Evolutionary conservation across 2,329 filamentous ascomycete genomes (phyloP), one percentile per base, ranked within the genome.

Genomic region (Calonectria crousiana): DNA sequence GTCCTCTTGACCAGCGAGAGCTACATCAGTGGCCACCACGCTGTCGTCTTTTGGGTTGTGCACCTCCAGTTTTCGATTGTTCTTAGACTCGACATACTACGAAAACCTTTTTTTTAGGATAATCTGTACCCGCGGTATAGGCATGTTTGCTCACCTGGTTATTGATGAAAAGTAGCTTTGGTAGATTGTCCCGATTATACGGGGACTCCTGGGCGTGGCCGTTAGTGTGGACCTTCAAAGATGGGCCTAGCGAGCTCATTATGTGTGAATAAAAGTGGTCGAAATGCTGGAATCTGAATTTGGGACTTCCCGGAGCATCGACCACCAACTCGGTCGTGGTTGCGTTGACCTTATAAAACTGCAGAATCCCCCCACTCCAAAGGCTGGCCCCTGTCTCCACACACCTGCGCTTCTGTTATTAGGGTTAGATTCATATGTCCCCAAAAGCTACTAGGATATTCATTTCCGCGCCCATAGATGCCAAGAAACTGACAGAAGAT

Each of bases 41-140:
- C 86, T 85, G 67, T 86, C 86, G 78, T 90, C 86, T 65, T 85
- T 87, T 13, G 89, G 89, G 75, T 88, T 90, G 82, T 84, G 81
- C 6, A 89, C 80, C n/a, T 85, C 83, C 47, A 90, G 83, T 67
- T 87, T 90, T 78, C 87, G 86, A 34, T 81, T 72, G 76, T 81
- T 85, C 69, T 86, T 85, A 11, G 86, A 86, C 67, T 86, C 86
- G 69, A 85, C 81, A 69, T 86, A 83, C 77, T 86, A 23, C 18
- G 11, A 8, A 28, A 34, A 9, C 32, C 34, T 49, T 5, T 18
- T 16, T 44, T 44, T 73, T 68, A 56, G 30, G 23, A 30, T 38
- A 20, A 9, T 14, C 3, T 26, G 10, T 1, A 10, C 32, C 32
- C n/a, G 10, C 10, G 23, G n/a, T 13, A 28, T 14, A 41, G 3